Evolutionary conservation across 2,329 filamentous ascomycete genomes (phyloP).

Genomic region (Fusarium coicis): DNA sequence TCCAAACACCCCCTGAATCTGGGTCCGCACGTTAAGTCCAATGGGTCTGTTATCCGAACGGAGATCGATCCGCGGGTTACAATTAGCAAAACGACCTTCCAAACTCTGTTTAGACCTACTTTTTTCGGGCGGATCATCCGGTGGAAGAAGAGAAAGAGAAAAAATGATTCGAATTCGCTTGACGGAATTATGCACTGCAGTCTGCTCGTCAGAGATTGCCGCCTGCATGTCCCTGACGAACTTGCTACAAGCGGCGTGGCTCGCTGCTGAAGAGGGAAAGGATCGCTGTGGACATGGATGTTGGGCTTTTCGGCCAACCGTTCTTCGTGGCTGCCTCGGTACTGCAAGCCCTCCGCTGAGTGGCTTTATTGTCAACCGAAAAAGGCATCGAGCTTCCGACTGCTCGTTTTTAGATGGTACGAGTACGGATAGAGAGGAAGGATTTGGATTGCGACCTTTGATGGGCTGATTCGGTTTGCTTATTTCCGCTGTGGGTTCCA

Average conservation of each 20-base stretch:
- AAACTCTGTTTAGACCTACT: neutral
- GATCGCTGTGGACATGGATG: neutral
- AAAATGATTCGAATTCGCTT: neutral
- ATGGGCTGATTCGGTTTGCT: neutral
- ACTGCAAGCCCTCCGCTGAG: neutral
- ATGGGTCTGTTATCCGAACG: neutral
- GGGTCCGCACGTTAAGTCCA: neutral
- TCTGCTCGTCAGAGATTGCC: neutral
- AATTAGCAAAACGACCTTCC: neutral
- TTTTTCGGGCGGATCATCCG: neutral
- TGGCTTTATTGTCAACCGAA: neutral
- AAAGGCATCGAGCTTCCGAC: neutral
- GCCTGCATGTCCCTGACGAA: neutral
- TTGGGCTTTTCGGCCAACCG: neutral
- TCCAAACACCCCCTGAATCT: neutral
- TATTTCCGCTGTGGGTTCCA: neutral
- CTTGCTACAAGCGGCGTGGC: neutral
- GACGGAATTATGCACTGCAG: neutral
- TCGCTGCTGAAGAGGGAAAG: neutral
- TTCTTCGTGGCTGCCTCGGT: neutral
- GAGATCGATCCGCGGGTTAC: slow-evolving; percentile 1
- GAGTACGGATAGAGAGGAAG: neutral
- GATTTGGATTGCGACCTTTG: neutral
- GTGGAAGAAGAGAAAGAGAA: neutral
- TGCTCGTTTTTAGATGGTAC: neutral